Base-by-base conservation (phyloP, 73 alveolate species). In the Symbiodinium pilosum region DNA sequence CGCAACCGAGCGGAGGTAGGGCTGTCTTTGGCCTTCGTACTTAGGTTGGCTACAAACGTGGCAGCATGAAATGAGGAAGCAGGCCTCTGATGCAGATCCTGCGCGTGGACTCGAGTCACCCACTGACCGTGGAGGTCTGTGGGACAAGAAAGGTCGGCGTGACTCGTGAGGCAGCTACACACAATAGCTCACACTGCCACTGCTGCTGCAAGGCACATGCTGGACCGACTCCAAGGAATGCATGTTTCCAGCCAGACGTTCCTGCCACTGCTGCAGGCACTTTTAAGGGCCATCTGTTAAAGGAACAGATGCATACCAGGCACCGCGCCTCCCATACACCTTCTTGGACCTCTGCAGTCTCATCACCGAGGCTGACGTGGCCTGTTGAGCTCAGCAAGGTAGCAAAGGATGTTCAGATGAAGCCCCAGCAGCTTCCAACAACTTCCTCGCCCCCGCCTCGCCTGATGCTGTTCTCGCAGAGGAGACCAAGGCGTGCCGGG, bases 161-260 rank as follows among this genome's bases (percentile, higher is more conserved):
- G 6, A 47, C 59, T 9, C 59, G 6, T 14, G 59, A 47, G 6
- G 21, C 14, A 14, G 59, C 59, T 47, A 47, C 59, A 47, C 6
- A 47, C 6, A 47, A 47, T 9, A 47, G 59, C 59, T 14, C 59
- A 14, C 59, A 9, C 34, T 9, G 81, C 75, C 75, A 26, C 81
- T n/a, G n/a, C n/a, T n/a, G n/a, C n/a, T n/a, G n/a, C 40, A n/a
- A 24, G 38, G 81, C 81, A 64, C 81, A 64, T 64, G 81, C 81
- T 64, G 81, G 81, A 38, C 30, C 81, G 81, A n/a, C 81, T 64
- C 81, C 81, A 64, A 14, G 94, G 94, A 16, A 39, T 18, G 85
- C 94, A 87, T 28, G 94, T 87, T 85, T 87, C 94, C 69, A 87
- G 51, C 94, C 94, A 87, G 24, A 87, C 94, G 51, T 87, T 87